These are phyloP conservation scores for Aspergillus ostianus DNA, from an alignment of 495 filamentous ascomycete genomes.

Conservation along the genomic window DNA sequence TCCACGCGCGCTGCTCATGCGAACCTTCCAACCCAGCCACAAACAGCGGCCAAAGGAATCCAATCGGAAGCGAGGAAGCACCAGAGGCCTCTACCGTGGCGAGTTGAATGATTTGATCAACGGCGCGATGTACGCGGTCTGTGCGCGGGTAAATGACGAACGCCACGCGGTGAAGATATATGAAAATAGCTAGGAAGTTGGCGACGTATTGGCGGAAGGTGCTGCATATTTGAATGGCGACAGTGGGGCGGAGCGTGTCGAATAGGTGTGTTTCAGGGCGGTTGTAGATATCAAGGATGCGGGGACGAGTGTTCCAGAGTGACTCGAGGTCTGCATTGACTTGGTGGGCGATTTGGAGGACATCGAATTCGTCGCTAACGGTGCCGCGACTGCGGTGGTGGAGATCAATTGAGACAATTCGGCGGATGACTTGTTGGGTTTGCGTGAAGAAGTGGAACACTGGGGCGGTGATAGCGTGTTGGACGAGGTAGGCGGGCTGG, in stretches of 20 bases:
- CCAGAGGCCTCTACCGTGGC: constrained; percentile 31
- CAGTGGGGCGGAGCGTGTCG: constrained; percentile 24
- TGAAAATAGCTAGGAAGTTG: constrained; percentile 43
- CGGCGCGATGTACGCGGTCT: constrained; percentile 39
- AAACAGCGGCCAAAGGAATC: constrained; percentile 42
- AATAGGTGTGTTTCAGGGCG: constrained; percentile 23
- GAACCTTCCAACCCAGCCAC: constrained; percentile 40
- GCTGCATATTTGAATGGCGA: constrained; percentile 32
- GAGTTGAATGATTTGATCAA: constrained; percentile 40
- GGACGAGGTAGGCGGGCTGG: constrained; percentile 35
- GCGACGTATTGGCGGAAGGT: constrained; percentile 39
- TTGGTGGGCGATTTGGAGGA: constrained; percentile 42
- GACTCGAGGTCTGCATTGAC: constrained; percentile 39
- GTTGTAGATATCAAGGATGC: constrained; percentile 36
- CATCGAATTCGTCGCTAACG: constrained; percentile 42
- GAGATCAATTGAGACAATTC: constrained; percentile 39
- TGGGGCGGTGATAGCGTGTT: constrained; percentile 33
- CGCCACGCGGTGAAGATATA: constrained; percentile 42
- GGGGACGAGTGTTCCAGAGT: constrained; percentile 36
- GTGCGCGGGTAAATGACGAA: constrained; percentile 45
- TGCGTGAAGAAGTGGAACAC: constrained; percentile 37
- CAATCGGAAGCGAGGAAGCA: constrained; percentile 26
- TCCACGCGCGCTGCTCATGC: constrained; percentile 34
- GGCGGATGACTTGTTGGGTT: constrained; percentile 38
- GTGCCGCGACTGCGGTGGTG: constrained; percentile 43